Evolutionary conservation across 129 eudicot species (phyloP).

Genomic region (Artemisia tridentata): DNA sequence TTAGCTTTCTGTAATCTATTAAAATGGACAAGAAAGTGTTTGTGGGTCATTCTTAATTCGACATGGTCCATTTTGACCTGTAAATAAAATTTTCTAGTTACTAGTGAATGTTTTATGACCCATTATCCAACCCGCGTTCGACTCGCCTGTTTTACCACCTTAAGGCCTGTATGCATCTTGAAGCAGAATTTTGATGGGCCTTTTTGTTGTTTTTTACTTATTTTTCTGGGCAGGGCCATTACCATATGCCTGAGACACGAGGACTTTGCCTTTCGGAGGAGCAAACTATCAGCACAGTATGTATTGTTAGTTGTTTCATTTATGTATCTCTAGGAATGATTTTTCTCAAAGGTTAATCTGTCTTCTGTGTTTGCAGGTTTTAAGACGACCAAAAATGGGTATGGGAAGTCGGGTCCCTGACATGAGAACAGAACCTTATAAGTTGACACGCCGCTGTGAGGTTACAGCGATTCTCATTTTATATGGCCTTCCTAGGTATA

Average conservation of each 20-base stretch:
- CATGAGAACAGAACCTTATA: conserved; percentile 77
- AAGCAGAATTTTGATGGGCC: conserved; percentile 1
- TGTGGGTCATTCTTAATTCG: neutral
- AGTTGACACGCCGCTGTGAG: conserved; percentile 75
- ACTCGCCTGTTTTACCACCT: conserved; percentile 1
- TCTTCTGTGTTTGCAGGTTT: conserved; percentile 33
- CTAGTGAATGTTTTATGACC: neutral
- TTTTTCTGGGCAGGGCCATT: conserved; percentile 56
- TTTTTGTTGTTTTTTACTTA: neutral
- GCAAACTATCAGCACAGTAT: conserved; percentile 79
- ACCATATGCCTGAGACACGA: conserved; percentile 85
- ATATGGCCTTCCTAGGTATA: conserved; percentile 85
- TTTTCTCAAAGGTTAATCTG: neutral
- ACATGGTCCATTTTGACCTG: neutral
- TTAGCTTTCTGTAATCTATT: neutral
- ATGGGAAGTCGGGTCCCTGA: conserved; percentile 57
- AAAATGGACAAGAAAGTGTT: neutral
- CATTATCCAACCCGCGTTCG: neutral
- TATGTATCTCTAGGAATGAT: neutral
- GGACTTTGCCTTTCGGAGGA: conserved; percentile 90
- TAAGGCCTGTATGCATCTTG: conserved; percentile 9
- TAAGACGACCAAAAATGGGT: conserved; percentile 57
- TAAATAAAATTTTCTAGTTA: neutral
- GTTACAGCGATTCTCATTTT: conserved; percentile 87
- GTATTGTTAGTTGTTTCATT: conserved; percentile 13